These are phyloP conservation scores for Penicillium fuscoglaucum DNA, from an alignment of 2,329 filamentous ascomycete species.

Conservation along the genomic window DNA sequence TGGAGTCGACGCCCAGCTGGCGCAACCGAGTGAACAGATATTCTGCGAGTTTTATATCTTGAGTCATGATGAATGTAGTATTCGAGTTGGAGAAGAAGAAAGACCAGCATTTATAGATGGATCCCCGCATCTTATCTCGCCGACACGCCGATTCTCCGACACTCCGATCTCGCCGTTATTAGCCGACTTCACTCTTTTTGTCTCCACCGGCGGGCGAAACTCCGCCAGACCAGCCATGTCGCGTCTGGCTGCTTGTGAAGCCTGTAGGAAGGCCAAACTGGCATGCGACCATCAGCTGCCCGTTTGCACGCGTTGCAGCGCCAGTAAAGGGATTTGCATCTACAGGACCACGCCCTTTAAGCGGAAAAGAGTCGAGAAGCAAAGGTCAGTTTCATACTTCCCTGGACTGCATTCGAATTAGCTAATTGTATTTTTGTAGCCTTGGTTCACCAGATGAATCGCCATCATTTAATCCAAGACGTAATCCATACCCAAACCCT, in stretches of 20 bases:
- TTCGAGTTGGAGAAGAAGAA: conserved; percentile 2
- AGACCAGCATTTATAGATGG: conserved; percentile 8
- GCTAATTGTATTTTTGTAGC: conserved; percentile 10
- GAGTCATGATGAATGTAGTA: conserved; percentile 13
- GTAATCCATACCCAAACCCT: conserved; percentile 31
- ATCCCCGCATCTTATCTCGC: conserved; percentile 23
- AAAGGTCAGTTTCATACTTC: conserved; percentile 17
- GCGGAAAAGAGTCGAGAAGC: conserved; percentile 22
- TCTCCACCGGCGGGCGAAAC: conserved; percentile 8
- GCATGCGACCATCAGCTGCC: conserved; percentile 28
- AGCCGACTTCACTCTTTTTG: conserved; percentile 17
- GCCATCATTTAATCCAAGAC: conserved; percentile 23
- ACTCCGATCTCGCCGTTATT: conserved; percentile 17
- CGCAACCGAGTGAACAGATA: conserved; percentile 67
- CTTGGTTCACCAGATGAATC: conserved; percentile 21
- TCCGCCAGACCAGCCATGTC: conserved; percentile 19
- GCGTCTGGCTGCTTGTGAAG: conserved; percentile 27
- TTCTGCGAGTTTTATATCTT: conserved; percentile 32
- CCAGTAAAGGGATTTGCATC: conserved; percentile 25
- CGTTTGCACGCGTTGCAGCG: conserved; percentile 23
- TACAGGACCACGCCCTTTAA: conserved; percentile 31
- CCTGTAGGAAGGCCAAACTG: conserved; percentile 27
- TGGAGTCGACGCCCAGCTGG: conserved; percentile 63
- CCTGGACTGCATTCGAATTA: not conserved
- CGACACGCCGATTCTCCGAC: conserved; percentile 17